phyloP scores from a whole-genome alignment of 805 yeast genomes.

The Ascoidea tarda region DNA sequence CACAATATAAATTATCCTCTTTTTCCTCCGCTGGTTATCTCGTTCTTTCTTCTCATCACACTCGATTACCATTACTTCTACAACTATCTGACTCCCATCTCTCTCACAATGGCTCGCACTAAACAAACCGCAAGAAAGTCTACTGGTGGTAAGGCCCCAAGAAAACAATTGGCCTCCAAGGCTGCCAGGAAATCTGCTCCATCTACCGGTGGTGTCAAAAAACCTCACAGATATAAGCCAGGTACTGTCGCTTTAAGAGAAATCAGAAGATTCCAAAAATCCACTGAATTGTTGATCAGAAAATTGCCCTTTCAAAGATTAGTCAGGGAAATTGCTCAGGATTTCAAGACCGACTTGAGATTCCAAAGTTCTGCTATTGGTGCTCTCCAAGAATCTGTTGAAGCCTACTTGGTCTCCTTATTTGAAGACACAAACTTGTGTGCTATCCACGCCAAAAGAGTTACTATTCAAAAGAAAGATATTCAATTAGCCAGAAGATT shows the following conservation, averaged over 20 bases:
- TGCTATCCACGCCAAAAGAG: constrained; percentile 91
- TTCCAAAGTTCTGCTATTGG: constrained; percentile 85
- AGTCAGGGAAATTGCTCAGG: constrained; percentile 82
- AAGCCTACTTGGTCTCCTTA: constrained; percentile 75
- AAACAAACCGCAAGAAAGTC: constrained; percentile 85
- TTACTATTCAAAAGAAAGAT: constrained; percentile 84
- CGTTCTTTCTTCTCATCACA: background rate
- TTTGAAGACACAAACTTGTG: constrained; percentile 86
- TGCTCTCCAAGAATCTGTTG: constrained; percentile 84
- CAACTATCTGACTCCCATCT: background rate
- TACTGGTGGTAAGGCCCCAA: constrained; percentile 88
- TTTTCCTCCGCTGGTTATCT: background rate
- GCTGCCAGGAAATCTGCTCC: constrained; percentile 87
- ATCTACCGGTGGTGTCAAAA: constrained; percentile 77
- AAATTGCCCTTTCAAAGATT: constrained; percentile 86
- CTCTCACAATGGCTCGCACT: constrained; percentile 59
- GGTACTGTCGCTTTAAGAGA: constrained; percentile 91
- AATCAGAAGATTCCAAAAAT: constrained; percentile 84
- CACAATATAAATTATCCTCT: background rate
- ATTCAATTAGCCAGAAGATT: constrained; percentile 85
- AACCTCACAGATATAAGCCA: constrained; percentile 90
- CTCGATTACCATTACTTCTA: background rate
- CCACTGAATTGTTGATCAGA: constrained; percentile 76
- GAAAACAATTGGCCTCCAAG: constrained; percentile 83
- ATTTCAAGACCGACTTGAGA: constrained; percentile 75